Evolutionary conservation across 176 grass and related monocot species (phyloP).

Genomic region (Carex cristatella): DNA sequence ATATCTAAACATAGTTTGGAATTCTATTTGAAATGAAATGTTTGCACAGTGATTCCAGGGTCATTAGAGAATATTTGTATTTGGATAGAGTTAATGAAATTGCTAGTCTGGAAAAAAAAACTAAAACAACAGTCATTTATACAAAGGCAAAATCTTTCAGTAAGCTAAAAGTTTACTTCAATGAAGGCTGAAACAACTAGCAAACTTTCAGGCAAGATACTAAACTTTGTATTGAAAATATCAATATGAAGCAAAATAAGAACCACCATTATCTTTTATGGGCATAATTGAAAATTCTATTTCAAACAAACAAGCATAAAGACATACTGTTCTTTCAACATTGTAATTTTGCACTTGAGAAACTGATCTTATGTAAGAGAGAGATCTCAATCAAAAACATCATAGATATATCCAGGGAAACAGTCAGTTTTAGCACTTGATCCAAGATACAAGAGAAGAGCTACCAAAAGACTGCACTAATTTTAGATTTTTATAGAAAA

Average conservation of each 20-base stretch:
- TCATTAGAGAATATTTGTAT: not conserved
- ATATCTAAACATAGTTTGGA: not conserved
- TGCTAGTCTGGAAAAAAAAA: not conserved
- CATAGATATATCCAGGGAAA: not conserved
- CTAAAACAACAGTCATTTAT: not conserved
- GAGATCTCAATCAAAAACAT: not conserved
- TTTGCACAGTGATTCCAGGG: not conserved
- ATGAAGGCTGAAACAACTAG: not conserved
- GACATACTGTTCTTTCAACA: not conserved
- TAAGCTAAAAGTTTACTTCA: not conserved
- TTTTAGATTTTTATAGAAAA: not conserved
- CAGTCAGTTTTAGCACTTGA: not conserved
- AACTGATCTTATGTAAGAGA: not conserved
- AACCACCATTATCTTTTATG: not conserved
- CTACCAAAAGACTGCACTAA: not conserved
- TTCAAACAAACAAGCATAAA: not conserved
- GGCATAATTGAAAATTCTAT: not conserved
- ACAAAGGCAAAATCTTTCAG: not conserved
- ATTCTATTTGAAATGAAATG: not conserved
- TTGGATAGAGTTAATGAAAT: not conserved
- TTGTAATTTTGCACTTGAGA: not conserved
- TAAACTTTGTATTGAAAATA: not conserved
- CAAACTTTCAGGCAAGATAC: not conserved
- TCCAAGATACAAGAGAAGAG: not conserved
- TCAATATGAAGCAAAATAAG: not conserved